phyloP scores from a whole-genome alignment of 345 rosid species.

The Stellera chamaejasme region DNA sequence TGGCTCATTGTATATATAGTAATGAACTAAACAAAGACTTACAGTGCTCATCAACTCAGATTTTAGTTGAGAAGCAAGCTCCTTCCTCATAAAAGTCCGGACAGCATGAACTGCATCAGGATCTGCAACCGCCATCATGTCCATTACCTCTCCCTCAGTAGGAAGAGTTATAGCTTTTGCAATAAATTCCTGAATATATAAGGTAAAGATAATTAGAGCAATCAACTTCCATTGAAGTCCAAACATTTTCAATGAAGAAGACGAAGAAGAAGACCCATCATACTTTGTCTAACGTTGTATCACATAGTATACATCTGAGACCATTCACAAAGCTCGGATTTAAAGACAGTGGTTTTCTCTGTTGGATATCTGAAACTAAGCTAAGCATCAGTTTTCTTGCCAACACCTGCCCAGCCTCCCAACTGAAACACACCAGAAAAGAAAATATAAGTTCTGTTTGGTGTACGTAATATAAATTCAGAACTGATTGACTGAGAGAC shows the following conservation, averaged over 20 bases:
- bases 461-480: too few relatives aligned
- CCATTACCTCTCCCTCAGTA: constrained; percentile 98
- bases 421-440: constrained; percentile 32
- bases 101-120: constrained; percentile 98
- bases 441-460: not conserved
- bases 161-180: constrained; percentile 89
- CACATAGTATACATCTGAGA: constrained; percentile 61
- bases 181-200: constrained; percentile 63
- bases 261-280: not conserved
- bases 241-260: not conserved
- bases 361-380: constrained; percentile 78
- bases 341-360: constrained; percentile 51
- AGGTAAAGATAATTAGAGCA: constrained; percentile 1
- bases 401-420: constrained; percentile 97
- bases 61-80: constrained; percentile 82
- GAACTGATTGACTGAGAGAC: too few relatives aligned
- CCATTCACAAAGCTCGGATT: constrained; percentile 76
- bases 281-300: constrained; percentile 82
- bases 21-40: constrained; percentile 10
- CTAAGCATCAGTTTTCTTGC: constrained; percentile 89
- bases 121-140: constrained; percentile 95
- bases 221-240: not conserved
- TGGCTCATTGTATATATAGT: not conserved
- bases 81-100: constrained; percentile 74
- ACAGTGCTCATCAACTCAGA: constrained; percentile 65